These are phyloP conservation scores for Solanum gandarillasii DNA, from an alignment of 257 asterid genomes.

Conservation along the genomic window DNA sequence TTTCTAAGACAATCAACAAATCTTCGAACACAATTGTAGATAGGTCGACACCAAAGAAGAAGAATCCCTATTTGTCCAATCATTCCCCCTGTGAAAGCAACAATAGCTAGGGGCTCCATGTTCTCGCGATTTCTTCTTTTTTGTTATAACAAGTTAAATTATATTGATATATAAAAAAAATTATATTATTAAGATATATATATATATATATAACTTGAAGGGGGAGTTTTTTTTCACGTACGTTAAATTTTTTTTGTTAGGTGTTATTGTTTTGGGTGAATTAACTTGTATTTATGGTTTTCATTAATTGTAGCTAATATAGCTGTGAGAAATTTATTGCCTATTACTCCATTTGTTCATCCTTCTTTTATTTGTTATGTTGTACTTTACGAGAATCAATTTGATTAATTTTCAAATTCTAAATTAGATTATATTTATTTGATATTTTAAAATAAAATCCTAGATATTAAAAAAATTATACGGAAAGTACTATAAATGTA, in stretches of 20 bases:
- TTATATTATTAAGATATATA: neutral
- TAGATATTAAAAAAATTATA: too few species aligned
- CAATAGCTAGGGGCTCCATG: constrained; percentile 4
- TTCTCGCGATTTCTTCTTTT: too few species aligned
- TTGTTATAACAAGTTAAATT: neutral
- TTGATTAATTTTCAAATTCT: too few species aligned
- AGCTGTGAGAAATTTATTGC: neutral
- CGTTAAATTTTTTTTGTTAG: neutral
- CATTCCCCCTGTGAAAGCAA: constrained; percentile 7
- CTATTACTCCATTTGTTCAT: neutral
- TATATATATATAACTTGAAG: neutral
- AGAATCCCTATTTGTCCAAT: constrained; percentile 7
- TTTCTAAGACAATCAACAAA: constrained; percentile 12
- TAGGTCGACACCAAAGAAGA: constrained; percentile 14
- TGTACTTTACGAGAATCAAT: neutral
- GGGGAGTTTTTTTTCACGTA: neutral
- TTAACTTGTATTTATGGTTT: neutral
- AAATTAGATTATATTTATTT: too few species aligned
- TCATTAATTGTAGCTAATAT: neutral
- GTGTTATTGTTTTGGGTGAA: neutral
- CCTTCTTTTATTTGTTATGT: too few species aligned
- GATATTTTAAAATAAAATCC: too few species aligned
- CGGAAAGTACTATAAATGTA: accelerated
- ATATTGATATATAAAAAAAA: neutral
- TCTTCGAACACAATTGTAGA: constrained; percentile 6